phyloP scores from a whole-genome alignment of 2,329 filamentous ascomycete genomes.

The Podosphaera fusca region DNA sequence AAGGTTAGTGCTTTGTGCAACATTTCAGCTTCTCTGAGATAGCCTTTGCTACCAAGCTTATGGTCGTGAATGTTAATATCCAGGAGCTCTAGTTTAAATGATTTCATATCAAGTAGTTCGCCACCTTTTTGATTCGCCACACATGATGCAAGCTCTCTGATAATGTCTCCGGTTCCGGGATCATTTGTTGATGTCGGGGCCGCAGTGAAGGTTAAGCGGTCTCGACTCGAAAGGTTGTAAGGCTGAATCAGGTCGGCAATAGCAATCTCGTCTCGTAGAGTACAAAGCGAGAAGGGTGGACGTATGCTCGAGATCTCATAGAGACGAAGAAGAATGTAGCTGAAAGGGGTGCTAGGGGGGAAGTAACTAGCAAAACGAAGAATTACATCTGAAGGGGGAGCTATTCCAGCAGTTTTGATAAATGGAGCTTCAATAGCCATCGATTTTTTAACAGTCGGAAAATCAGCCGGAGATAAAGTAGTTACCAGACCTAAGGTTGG shows the following conservation, averaged over 20 bases:
- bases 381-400: conserved; percentile 46
- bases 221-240: conserved; percentile 43
- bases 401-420: conserved; percentile 47
- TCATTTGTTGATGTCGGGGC: conserved; percentile 42
- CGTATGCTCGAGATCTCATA: conserved; percentile 39
- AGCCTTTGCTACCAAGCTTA: conserved; percentile 17
- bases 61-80: conserved; percentile 29
- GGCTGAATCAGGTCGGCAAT: conserved; percentile 56
- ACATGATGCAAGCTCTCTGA: conserved; percentile 42
- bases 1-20: conserved; percentile 65
- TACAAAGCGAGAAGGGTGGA: conserved; percentile 46
- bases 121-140: conserved; percentile 52
- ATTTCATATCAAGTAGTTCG: conserved; percentile 48
- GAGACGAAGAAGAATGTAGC: conserved; percentile 57
- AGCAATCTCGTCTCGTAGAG: conserved; percentile 32
- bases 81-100: conserved; percentile 47
- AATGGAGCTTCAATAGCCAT: conserved; percentile 41
- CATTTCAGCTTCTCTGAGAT: conserved; percentile 46
- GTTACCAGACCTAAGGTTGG: conserved; percentile 47
- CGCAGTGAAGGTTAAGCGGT: conserved; percentile 53
- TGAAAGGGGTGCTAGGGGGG: conserved; percentile 56
- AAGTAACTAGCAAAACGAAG: conserved; percentile 66
- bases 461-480: conserved; percentile 48
- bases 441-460: conserved; percentile 34
- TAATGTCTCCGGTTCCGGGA: conserved; percentile 21